Conservation (phyloP, 352 stramenopile species). For the Phytophthora idaei region DNA sequence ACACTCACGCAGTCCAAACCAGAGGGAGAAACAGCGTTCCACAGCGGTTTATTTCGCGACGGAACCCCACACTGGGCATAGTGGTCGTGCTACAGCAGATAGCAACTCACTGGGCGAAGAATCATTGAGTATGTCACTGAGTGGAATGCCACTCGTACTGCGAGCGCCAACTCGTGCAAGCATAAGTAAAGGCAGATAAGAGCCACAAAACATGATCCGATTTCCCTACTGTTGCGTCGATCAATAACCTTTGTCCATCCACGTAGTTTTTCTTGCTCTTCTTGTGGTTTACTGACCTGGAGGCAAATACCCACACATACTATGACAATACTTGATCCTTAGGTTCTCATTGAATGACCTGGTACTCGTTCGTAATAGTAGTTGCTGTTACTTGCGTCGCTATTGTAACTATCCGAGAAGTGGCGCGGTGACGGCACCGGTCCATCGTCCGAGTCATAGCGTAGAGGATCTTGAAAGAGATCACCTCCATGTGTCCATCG, state of each 20-base stretch:
- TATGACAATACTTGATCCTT: conserved; percentile 20
- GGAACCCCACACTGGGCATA: conserved; percentile 35
- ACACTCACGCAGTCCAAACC: conserved; percentile 20
- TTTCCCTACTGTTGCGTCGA: no score
- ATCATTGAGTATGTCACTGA: conserved; percentile 63
- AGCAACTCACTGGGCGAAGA: conserved; percentile 15
- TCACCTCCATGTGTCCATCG: conserved; percentile 84
- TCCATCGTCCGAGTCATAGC: conserved; percentile 87
- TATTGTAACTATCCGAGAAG: conserved; percentile 72
- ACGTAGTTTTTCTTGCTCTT: no score
- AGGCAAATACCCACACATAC: conserved; percentile 3
- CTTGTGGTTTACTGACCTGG: not conserved
- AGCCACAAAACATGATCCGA: not conserved
- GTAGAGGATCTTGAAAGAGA: conserved; percentile 81
- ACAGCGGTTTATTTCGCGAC: conserved; percentile 64
- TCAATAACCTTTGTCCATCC: no score
- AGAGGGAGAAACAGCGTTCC: conserved; percentile 23
- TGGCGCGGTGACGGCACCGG: conserved; percentile 60
- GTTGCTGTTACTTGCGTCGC: conserved; percentile 56
- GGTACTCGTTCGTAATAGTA: conserved; percentile 41
- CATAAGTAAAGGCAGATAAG: conserved; percentile 23
- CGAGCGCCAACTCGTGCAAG: conserved; percentile 24
- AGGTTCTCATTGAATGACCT: conserved; percentile 23
- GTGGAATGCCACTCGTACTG: conserved; percentile 48
- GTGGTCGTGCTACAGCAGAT: conserved; percentile 13